phyloP scores from a whole-genome alignment of 2,329 filamentous ascomycete genomes.

The Penicillium sumatraense region DNA sequence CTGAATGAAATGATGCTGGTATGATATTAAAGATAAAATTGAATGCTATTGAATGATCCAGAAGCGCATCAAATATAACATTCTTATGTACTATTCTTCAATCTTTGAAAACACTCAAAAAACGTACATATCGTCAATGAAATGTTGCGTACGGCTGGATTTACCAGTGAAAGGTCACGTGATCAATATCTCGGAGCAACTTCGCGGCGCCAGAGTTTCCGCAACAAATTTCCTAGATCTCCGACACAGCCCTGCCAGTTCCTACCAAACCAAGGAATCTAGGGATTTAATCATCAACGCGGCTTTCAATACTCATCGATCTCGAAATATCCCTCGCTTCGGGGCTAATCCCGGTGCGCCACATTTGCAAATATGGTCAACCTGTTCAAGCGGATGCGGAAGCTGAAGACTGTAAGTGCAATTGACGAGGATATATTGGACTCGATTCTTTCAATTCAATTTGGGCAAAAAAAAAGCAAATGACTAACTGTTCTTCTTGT shows the following conservation, averaged over 20 bases:
- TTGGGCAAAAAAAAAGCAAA: neutral
- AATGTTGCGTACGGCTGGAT: neutral
- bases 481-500: conserved; percentile 22
- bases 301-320: neutral
- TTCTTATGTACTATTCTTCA: neutral
- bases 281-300: neutral
- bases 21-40: neutral
- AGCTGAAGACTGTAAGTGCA: conserved; percentile 69
- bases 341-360: conserved; percentile 25
- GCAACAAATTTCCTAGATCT: conserved; percentile 29
- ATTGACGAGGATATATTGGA: neutral
- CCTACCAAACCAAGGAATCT: conserved; percentile 4
- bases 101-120: neutral
- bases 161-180: conserved; percentile 18
- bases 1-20: too few species aligned
- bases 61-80: too few species aligned
- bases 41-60: too few species aligned
- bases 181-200: conserved; percentile 30
- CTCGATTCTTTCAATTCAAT: neutral
- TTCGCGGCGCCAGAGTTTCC: conserved; percentile 28
- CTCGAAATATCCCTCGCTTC: conserved; percentile 8
- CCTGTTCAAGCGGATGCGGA: conserved; percentile 69
- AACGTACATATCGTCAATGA: neutral
- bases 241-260: conserved; percentile 15
- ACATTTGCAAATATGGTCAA: conserved; percentile 49